Percentiles rank a stretch among this genome's conserved stretches.
These are phyloP conservation scores for Pythium brachiatum DNA, from an alignment of 352 stramenopile genomes.

Conservation along the genomic window DNA sequence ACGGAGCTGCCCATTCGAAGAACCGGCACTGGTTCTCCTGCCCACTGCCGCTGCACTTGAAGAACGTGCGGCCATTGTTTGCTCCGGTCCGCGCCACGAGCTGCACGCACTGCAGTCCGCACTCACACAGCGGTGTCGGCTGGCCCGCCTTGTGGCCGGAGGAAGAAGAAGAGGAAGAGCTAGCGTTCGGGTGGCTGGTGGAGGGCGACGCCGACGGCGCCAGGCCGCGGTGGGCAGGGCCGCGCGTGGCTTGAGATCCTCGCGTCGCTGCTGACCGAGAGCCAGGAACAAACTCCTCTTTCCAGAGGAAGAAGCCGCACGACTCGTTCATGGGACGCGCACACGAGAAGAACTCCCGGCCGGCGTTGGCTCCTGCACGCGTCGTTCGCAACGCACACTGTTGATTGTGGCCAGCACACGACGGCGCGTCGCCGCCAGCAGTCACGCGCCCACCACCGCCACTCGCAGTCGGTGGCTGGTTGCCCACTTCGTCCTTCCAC, in stretches of 20 bases:
- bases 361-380: slow-evolving; percentile 74
- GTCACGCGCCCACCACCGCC: neutral
- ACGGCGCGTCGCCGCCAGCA: slow-evolving; percentile 15
- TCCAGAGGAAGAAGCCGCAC: slow-evolving; percentile 92
- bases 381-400: slow-evolving; percentile 43
- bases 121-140: slow-evolving; percentile 37
- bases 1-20: slow-evolving; percentile 86
- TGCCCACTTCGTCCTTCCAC: slow-evolving; percentile 61
- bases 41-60: slow-evolving; percentile 84
- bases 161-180: neutral
- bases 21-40: slow-evolving; percentile 86
- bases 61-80: slow-evolving; percentile 93
- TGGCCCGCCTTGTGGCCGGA: neutral
- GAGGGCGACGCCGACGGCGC: neutral
- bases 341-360: slow-evolving; percentile 93
- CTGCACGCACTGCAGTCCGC: slow-evolving; percentile 37
- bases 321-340: slow-evolving; percentile 67
- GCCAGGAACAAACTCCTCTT: slow-evolving; percentile 58
- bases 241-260: neutral
- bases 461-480: neutral
- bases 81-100: slow-evolving; percentile 63
- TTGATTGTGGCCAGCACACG: slow-evolving; percentile 44
- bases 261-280: neutral
- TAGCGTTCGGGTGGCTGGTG: neutral
- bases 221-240: neutral